These are phyloP conservation scores for Candida tetrigidarum DNA, from an alignment of 1,139 yeast genomes.

Conservation along the genomic window DNA sequence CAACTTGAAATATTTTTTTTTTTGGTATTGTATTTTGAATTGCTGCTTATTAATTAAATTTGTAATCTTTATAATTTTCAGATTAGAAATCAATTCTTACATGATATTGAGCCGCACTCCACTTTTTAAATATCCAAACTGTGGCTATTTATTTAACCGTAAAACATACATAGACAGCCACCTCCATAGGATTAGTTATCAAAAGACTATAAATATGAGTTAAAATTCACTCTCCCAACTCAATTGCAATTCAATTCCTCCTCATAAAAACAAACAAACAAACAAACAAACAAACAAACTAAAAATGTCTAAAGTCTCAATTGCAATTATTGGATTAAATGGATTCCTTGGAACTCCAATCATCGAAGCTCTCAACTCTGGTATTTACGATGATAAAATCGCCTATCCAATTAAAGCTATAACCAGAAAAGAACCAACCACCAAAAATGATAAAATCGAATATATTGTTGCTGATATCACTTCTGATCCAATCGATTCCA, in stretches of 20 bases:
- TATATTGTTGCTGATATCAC: conserved; percentile 38
- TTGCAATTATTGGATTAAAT: conserved; percentile 58
- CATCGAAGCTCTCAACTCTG: conserved; percentile 46
- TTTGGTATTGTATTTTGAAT: neutral
- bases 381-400: conserved; percentile 46
- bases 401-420: conserved; percentile 55
- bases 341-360: conserved; percentile 57
- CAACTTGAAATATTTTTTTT: too few species aligned
- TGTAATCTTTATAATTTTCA: neutral
- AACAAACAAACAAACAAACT: neutral
- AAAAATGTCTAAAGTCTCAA: conserved; percentile 24
- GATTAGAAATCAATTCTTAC: neutral
- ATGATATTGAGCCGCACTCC: too few species aligned
- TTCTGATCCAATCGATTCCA: conserved; percentile 25
- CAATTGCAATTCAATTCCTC: neutral
- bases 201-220: neutral
- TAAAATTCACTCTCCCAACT: neutral
- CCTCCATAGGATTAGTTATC: too few species aligned
- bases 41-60: neutral
- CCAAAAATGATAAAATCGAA: conserved; percentile 41
- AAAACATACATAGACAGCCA: too few species aligned
- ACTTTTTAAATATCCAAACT: too few species aligned
- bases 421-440: conserved; percentile 45
- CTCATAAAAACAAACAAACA: too few species aligned
- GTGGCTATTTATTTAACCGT: too few species aligned